Conservation (phyloP, 2,329 filamentous ascomycete genomes). For the Iodosphaeria phyllophila region DNA sequence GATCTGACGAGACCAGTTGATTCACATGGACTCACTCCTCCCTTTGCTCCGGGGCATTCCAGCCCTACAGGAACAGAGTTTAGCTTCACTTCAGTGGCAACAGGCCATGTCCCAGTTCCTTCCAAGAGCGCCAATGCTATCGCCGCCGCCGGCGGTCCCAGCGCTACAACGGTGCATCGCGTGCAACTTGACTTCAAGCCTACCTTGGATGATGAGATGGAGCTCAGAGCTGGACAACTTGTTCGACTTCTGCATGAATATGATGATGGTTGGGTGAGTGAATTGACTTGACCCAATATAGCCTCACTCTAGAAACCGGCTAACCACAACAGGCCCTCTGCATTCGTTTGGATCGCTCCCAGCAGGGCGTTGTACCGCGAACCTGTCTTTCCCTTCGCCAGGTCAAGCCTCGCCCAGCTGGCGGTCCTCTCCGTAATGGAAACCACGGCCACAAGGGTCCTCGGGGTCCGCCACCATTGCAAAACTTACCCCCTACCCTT, state of each 20-base stretch:
- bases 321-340: constrained; percentile 52
- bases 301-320: constrained; percentile 16
- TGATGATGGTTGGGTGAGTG: constrained; percentile 89
- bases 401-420: constrained; percentile 60
- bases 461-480: too few relatives aligned
- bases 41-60: constrained; percentile 13
- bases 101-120: constrained; percentile 23
- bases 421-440: constrained; percentile 25
- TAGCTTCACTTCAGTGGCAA: constrained; percentile 33
- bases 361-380: constrained; percentile 83
- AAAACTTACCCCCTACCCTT: too few relatives aligned
- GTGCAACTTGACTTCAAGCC: constrained; percentile 90
- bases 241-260: constrained; percentile 88
- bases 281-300: constrained; percentile 1
- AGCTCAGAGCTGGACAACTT: constrained; percentile 61
- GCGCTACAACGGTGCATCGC: constrained; percentile 56
- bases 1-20: constrained; percentile 33
- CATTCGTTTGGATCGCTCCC: constrained; percentile 71
- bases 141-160: constrained; percentile 40
- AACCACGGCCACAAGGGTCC: too few relatives aligned
- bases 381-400: constrained; percentile 86
- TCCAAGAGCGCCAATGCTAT: constrained; percentile 38
- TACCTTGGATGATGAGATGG: constrained; percentile 81
- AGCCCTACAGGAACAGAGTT: constrained; percentile 47
- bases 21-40: neutral